phyloP scores from a whole-genome alignment of 176 grass and related monocot species.

The Oropetium thomaeum region DNA sequence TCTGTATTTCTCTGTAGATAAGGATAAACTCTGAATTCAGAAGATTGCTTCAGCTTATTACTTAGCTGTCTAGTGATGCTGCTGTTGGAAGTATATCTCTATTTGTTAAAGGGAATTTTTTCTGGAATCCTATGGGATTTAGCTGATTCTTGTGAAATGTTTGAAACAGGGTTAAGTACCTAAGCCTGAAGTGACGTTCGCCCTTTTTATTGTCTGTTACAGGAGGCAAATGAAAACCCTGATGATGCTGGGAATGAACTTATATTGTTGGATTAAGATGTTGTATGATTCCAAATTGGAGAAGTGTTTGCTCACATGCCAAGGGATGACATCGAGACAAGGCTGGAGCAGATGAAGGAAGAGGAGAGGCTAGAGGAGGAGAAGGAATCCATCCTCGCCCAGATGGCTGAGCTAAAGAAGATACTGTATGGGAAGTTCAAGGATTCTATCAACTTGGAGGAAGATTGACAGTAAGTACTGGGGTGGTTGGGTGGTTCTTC shows the following conservation, averaged over 20 bases:
- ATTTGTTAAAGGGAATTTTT: not conserved
- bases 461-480: conserved; percentile 45
- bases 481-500: not conserved
- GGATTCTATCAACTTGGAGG: conserved; percentile 97
- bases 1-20: not conserved
- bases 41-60: not conserved
- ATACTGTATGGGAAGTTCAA: conserved; percentile 94
- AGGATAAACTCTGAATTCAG: not conserved
- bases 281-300: conserved; percentile 87
- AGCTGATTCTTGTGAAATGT: not conserved
- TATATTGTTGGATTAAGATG: conserved; percentile 90
- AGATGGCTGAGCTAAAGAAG: conserved; percentile 89
- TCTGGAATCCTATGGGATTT: not conserved
- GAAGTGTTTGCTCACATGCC: conserved; percentile 93
- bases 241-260: conserved; percentile 93
- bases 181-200: not conserved
- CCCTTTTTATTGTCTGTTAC: not conserved
- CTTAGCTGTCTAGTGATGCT: not conserved
- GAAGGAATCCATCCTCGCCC: conserved; percentile 69
- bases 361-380: conserved; percentile 80
- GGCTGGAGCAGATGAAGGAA: conserved; percentile 95
- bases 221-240: conserved; percentile 93
- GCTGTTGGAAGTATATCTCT: not conserved
- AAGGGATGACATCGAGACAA: conserved; percentile 72
- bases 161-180: not conserved